Base-by-base conservation (phyloP, 441 rosid species). In the Adansonia rubrostipa region DNA sequence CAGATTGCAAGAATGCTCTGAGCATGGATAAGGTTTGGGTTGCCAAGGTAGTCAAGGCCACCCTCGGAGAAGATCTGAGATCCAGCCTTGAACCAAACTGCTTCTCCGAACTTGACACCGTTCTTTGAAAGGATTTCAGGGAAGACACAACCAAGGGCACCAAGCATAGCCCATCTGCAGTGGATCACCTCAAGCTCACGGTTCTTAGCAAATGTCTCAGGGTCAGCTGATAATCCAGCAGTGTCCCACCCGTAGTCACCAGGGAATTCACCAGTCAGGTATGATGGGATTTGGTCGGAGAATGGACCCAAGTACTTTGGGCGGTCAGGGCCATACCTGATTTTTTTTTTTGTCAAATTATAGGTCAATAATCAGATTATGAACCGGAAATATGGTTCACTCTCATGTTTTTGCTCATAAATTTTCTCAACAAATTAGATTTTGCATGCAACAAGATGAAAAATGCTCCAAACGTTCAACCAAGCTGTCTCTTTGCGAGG, bases 221-320 rank as follows among this genome's bases (percentile, higher is more conserved):
- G 98, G 76, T 93, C 98, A 17, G 98, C 95, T 0, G 98, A 93
- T 66, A 93, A 80, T 6, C 98, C 98, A 11, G 95, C 98, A 22
- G 97, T 92, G 86, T 93, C 98, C 98, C 98, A 93, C 53, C 98
- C 98, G 17, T 93, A 93, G 84, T 93, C 98, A 58, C 98, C 94
- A 0, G 97, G 94, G 88, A 91, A 93, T 73, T 93, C 98, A 20
- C 98, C 97, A 1, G 94, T 93, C 82, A 93, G 84, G 90, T 93
- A 93, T 0, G 97, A 88, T 40, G 98, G 97, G n/a, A 90, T 93
- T 86, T 93, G 96, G 89, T 93, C 94, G 0, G 97, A 93, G 91
- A 93, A 93, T 73, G 95, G 97, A 13, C 98, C 98, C 86, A 93
- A 83, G 88, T 86, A 93, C 85, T 93, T 93, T 1, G 98, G 98